These are phyloP conservation scores for Rosa hybrid DNA, from an alignment of 331 rosid species.

Conservation along the genomic window DNA sequence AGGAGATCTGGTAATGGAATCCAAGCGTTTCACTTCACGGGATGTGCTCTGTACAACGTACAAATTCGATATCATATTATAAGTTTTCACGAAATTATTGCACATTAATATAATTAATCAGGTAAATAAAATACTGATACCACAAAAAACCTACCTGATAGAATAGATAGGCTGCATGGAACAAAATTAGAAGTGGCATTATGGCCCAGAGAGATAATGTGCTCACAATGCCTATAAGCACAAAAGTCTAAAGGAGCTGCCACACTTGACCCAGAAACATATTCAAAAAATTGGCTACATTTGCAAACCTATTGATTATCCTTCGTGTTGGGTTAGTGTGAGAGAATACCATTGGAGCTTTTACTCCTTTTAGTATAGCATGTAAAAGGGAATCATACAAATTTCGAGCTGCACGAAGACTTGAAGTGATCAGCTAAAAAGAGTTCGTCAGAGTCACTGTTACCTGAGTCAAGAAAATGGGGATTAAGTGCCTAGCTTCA, in stretches of 20 bases:
- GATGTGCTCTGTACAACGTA: constrained; percentile 57
- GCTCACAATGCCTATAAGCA: constrained; percentile 80
- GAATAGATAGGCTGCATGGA: constrained; percentile 72
- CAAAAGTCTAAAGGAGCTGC: constrained; percentile 76
- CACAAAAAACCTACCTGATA: constrained; percentile 59
- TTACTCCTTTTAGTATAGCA: constrained; percentile 45
- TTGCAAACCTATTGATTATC: constrained; percentile 85
- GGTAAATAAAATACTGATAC: neutral
- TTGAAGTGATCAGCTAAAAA: constrained; percentile 74
- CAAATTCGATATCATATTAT: neutral
- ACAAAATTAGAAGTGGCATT: constrained; percentile 80
- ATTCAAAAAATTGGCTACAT: constrained; percentile 53
- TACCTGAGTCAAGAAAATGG: constrained; percentile 53
- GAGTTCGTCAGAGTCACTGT: constrained; percentile 67
- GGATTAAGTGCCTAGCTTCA: neutral
- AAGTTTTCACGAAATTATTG: neutral
- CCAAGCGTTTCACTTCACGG: constrained; percentile 88
- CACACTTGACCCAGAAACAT: constrained; percentile 68
- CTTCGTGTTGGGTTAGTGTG: constrained; percentile 92
- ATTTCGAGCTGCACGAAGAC: constrained; percentile 69
- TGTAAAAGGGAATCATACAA: constrained; percentile 67
- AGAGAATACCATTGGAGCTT: constrained; percentile 77
- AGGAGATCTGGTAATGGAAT: constrained; percentile 86
- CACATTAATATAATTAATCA: neutral
- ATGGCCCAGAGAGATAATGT: constrained; percentile 86